Percentiles rank a stretch among this genome's conserved stretches.
phyloP scores from a whole-genome alignment of 768 basidiomycete genomes.

The Kwoniella mangroviensis region DNA sequence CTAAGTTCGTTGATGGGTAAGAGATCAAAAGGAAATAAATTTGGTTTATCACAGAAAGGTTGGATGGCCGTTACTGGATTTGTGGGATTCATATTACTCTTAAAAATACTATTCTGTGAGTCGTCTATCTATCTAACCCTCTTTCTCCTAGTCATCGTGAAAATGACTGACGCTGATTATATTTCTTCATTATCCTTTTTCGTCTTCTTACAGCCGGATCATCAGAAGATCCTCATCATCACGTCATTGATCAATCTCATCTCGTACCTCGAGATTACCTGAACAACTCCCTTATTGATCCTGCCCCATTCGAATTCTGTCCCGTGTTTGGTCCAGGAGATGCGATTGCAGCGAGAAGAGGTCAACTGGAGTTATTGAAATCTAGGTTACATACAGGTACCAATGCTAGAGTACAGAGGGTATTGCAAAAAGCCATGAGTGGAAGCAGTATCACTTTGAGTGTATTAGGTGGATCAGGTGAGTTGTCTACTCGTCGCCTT shows the following conservation, averaged over 20 bases:
- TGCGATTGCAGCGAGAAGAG: conserved; percentile 76
- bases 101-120: conserved; percentile 44
- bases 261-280: conserved; percentile 76
- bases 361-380: conserved; percentile 72
- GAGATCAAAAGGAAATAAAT: conserved; percentile 12
- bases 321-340: conserved; percentile 85
- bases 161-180: no score
- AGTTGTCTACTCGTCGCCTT: conserved; percentile 40
- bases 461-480: conserved; percentile 85
- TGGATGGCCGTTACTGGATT: conserved; percentile 43
- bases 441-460: conserved; percentile 88
- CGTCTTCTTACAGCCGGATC: conserved; percentile 14
- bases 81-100: conserved; percentile 34
- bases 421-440: conserved; percentile 79
- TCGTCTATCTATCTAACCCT: conserved; percentile 8
- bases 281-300: conserved; percentile 64
- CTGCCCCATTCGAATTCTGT: conserved; percentile 84
- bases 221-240: conserved; percentile 20
- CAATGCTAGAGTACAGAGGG: conserved; percentile 77
- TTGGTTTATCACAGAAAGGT: conserved; percentile 40
- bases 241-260: conserved; percentile 28
- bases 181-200: background rate
- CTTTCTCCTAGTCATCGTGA: no score
- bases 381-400: conserved; percentile 78
- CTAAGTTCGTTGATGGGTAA: conserved; percentile 8